Conservation (phyloP, 441 rosid species). For the Populus hybrid region DNA sequence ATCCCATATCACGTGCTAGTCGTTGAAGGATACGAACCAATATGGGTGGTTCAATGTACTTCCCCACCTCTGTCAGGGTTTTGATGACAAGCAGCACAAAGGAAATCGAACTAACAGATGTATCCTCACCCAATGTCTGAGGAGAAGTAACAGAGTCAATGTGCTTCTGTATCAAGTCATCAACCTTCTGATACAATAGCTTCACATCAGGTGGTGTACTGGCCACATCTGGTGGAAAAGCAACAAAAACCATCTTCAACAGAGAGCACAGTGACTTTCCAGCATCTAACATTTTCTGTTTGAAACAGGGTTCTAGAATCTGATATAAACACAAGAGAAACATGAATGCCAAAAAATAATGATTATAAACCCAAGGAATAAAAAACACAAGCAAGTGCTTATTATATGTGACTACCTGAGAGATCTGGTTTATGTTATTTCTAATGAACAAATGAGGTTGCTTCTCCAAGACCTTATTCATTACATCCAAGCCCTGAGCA, state of each 20-base stretch:
- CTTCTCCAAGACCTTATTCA: slow-evolving; percentile 98
- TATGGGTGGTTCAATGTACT: slow-evolving; percentile 64
- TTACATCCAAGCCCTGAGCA: slow-evolving; percentile 96
- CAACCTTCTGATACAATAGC: slow-evolving; percentile 74
- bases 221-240: slow-evolving; percentile 79
- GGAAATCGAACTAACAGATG: slow-evolving; percentile 65
- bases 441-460: slow-evolving; percentile 92
- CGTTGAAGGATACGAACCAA: slow-evolving; percentile 88
- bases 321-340: slow-evolving; percentile 31
- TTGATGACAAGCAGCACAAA: slow-evolving; percentile 84
- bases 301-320: slow-evolving; percentile 98
- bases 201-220: slow-evolving; percentile 72
- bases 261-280: slow-evolving; percentile 92
- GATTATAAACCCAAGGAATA: not conserved
- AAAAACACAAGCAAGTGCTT: slow-evolving; percentile 16
- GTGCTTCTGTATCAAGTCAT: slow-evolving; percentile 87
- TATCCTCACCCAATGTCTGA: slow-evolving; percentile 73
- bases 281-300: slow-evolving; percentile 88
- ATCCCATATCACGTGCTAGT: slow-evolving; percentile 86
- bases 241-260: slow-evolving; percentile 87
- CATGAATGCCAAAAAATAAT: slow-evolving; percentile 3
- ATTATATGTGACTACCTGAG: slow-evolving; percentile 58
- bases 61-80: slow-evolving; percentile 85
- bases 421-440: slow-evolving; percentile 88
- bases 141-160: slow-evolving; percentile 55